Evolutionary conservation across 495 filamentous ascomycete species (phyloP), one percentile per base, ranked within the genome.

Genomic region (Trichoderma orchidacearum): DNA sequence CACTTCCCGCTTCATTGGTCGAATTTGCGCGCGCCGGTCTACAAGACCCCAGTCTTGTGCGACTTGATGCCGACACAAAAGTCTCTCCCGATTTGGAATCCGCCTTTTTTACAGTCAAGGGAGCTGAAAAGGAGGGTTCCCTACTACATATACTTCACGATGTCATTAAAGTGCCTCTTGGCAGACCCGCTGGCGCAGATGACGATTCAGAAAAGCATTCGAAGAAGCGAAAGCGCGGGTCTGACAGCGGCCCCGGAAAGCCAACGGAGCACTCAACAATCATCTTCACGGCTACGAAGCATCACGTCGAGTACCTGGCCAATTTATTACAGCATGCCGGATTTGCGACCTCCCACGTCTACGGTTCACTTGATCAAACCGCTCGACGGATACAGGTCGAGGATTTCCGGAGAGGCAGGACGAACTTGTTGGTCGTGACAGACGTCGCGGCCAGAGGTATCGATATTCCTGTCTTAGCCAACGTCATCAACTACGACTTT

Each of bases 401-500:
- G 60, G 84, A 87, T 48, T 98, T 98, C 68, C 75, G 93, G 53
- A 78, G 74, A 8, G 93, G 94, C 21, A 73, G 84, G 52, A 86
- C 93, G 0, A 88, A 93, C 61, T 90, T 98, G 48, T 71, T 98
- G 1, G 89, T 98, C n/a, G 91, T 96, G 30, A 99, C 93, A 5
- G 93, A 99, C 68, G 90, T 99, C 30, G 93, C 94, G 12, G 93
- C 93, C 11, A 79, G 93, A 74, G 93, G 93, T 78, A 94, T 99
- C 58, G 93, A 99, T 83, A 95, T 97, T 59, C 93, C 93, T 0
- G 76, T 95, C 30, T 81, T 99, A 11, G 90, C 89, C 36, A 96
- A 99, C 65, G 93, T 97, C 53, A 93, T 99, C 72, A 97, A 99
- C 74, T 99, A 94, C 74, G 90, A 97, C 60, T 97, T 99, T 64